Percentiles rank a stretch among this genome's conserved stretches.
These are phyloP conservation scores for Apiospora koreana DNA, from an alignment of 2,329 filamentous ascomycete species.

Conservation along the genomic window DNA sequence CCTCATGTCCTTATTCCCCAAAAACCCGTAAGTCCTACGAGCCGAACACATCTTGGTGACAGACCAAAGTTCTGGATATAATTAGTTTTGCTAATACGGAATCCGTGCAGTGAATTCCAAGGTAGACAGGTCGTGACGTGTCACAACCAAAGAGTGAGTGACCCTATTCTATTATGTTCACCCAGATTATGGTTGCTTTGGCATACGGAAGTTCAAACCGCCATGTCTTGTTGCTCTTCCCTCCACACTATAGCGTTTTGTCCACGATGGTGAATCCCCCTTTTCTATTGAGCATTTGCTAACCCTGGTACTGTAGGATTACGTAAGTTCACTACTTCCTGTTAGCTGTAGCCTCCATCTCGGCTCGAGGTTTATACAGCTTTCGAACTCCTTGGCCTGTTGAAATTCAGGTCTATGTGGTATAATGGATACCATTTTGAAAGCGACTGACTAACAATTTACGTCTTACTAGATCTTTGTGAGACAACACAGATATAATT, in stretches of 20 bases:
- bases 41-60: conserved; percentile 38
- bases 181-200: too few species aligned
- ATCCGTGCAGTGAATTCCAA: neutral
- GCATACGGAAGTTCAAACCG: neutral
- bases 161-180: neutral
- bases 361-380: too few species aligned
- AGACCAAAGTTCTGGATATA: neutral
- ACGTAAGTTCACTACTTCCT: neutral
- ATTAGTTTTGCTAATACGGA: neutral
- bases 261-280: too few species aligned
- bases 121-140: conserved; percentile 61
- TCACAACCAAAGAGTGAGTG: conserved; percentile 68
- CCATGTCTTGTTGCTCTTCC: neutral
- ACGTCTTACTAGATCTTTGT: conserved; percentile 67
- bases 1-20: conserved; percentile 79
- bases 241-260: neutral
- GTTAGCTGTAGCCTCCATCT: neutral
- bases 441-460: neutral
- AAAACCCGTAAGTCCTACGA: conserved; percentile 79
- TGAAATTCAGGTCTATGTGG: neutral
- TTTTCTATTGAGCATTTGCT: neutral
- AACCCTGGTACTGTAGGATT: neutral
- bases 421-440: neutral
- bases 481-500: conserved; percentile 85
- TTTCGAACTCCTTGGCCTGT: neutral